Evolutionary conservation across 176 grass and related monocot species (phyloP).

Genomic region (Cenchrus purpureus): DNA sequence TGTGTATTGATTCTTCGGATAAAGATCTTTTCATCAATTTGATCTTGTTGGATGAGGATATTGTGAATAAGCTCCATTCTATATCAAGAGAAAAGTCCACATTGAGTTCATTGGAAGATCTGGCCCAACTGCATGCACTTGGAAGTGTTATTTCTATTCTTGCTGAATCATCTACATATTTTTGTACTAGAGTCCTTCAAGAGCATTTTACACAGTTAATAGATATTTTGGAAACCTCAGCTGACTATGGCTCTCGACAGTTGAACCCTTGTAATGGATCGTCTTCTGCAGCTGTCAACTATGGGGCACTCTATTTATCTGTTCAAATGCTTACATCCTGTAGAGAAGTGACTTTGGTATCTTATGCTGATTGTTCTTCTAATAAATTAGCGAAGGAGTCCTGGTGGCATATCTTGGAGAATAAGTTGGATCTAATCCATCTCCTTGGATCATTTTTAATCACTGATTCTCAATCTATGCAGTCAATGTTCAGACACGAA

Average conservation of each 20-base stretch:
- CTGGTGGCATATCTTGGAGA: conserved; percentile 72
- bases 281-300: conserved; percentile 51
- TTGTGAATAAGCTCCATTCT: conserved; percentile 64
- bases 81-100: conserved; percentile 45
- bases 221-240: conserved; percentile 62
- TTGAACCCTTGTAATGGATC: conserved; percentile 41
- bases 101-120: conserved; percentile 43
- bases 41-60: conserved; percentile 79
- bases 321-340: conserved; percentile 83
- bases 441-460: conserved; percentile 53
- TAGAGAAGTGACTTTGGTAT: conserved; percentile 68
- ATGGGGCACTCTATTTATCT: conserved; percentile 80
- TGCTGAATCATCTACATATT: conserved; percentile 67
- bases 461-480: conserved; percentile 28
- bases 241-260: conserved; percentile 31
- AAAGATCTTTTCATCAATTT: conserved; percentile 75
- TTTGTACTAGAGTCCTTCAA: conserved; percentile 81
- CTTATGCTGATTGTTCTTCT: conserved; percentile 41
- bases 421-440: conserved; percentile 52
- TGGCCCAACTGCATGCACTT: conserved; percentile 59
- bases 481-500: conserved; percentile 49
- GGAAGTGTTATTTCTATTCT: conserved; percentile 73
- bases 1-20: conserved; percentile 57
- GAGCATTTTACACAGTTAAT: conserved; percentile 74
- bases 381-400: conserved; percentile 58